Base-by-base conservation (phyloP, 257 asterid genomes). In the Penstemon barbatus region DNA sequence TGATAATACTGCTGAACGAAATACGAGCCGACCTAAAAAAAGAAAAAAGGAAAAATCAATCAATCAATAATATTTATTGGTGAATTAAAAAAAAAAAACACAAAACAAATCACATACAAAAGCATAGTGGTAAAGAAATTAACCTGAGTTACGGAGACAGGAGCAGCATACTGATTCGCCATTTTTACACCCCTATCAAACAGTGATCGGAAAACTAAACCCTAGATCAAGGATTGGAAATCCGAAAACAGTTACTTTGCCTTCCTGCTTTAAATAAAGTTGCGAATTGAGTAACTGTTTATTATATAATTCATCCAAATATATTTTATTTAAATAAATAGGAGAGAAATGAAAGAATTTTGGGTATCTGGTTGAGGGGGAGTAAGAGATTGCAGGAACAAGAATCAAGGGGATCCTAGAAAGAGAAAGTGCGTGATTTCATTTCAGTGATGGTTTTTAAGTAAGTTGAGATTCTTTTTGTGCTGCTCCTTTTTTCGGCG, bases 1-100 rank as follows among this genome's bases (percentile, higher is more conserved):
- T 80, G 86, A 62, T 92, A 92, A 43, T 89, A 92, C 61, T 89
- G 97, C 77, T 80, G 82, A 69, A 87, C 96, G 79, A 92, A 89
- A 72, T 82, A 87, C 10, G 96, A 80, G 44, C 97, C 98, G 18
- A 92, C 95, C 98, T 84, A 59, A 52, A 36, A 18, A 49, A 25
- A 5, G 40, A 9, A 13, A 6, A 44, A 73, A 4, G 4, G 33
- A 57, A 2, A 44, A 37, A 65, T 38, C 59, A 3, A 13, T 10
- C 5, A 50, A 13, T 12, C 15, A 7, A 63, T 63, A 58, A 55
- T 7, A 11, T 0, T 19, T 0, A 55, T 1, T 25, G 33, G 33
- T 36, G 18, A 57, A 57, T 33, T 7, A 1, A 6, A 56, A 8
- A 6, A 56, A 8, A 25, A 11, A 18, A 56, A 15, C 61, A 56